Evolutionary conservation across 805 yeast species (phyloP).

Genomic region (Spencermartinsiella europaea): DNA sequence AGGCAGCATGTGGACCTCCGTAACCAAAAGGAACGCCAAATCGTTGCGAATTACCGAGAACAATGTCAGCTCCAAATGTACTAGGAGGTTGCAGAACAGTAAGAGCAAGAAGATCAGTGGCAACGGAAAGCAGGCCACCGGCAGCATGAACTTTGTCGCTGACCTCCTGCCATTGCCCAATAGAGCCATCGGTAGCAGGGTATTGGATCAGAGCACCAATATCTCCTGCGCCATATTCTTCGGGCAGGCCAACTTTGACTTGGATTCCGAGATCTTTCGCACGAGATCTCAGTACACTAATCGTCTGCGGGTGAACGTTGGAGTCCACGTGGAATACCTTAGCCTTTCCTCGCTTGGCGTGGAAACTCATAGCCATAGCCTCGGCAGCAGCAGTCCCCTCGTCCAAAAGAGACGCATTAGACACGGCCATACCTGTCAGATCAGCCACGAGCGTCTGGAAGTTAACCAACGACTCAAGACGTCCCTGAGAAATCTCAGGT

Average conservation of each 20-base stretch:
- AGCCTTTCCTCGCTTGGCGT: conserved; percentile 62
- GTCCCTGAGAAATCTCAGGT: conserved; percentile 96
- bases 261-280: conserved; percentile 70
- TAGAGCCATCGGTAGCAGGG: conserved; percentile 80
- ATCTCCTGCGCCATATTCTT: conserved; percentile 35
- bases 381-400: conserved; percentile 98
- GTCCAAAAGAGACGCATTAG: conserved; percentile 88
- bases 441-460: conserved; percentile 90
- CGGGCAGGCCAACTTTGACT: conserved; percentile 47
- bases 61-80: conserved; percentile 86
- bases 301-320: conserved; percentile 79
- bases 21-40: conserved; percentile 97
- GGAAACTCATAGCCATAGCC: conserved; percentile 83
- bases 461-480: conserved; percentile 83
- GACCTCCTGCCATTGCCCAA: conserved; percentile 48
- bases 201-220: conserved; percentile 89
- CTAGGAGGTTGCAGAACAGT: conserved; percentile 82
- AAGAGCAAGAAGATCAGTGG: conserved; percentile 88
- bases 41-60: conserved; percentile 87
- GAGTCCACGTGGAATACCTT: conserved; percentile 64
- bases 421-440: conserved; percentile 88
- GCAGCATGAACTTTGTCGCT: conserved; percentile 61
- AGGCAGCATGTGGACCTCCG: conserved; percentile 99
- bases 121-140: conserved; percentile 76
- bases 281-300: conserved; percentile 72